Evolutionary conservation across 164 flowering plant genomes (phyloP), one percentile per base, ranked within the genome.

Genomic region (Vitis rupestris): DNA sequence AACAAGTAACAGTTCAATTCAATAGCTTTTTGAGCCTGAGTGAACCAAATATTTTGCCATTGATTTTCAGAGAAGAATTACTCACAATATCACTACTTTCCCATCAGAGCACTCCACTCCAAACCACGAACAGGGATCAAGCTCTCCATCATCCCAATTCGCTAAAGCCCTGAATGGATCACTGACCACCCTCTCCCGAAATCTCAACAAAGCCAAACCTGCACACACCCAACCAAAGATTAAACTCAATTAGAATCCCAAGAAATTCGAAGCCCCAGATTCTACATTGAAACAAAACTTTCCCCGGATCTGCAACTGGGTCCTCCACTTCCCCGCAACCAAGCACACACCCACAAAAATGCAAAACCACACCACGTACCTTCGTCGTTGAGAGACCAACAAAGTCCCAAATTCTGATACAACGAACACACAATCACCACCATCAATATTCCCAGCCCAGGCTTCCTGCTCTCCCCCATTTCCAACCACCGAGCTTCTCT

Each of bases 41-140:
- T 3, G 44, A 37, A 37, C 7, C 44, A 37, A 37, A 37, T 37
- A 37, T 37, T 37, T 6, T 37, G 44, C 44, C 44, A 37, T 37
- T 37, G 44, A 37, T 37, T 37, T 37, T 37, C 44, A 37, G 44
- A n/a, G 54, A 9, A 68, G 23, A 57, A 62, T 16, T 29, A 87
- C 97, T 86, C 73, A 91, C 97, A 88, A 59, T 59, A 48, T 67
- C 30, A 85, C 87, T 52, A 86, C 91, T 74, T 79, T 71, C 47
- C 88, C 88, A 64, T 82, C 78, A 1, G 78, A 78, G 74, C 97
- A 87, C 72, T 76, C 86, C n/a, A 90, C 84, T 0, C 96, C 91
- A 56, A 71, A 76, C 96, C 93, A 90, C 1, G 81, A 85, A 78
- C 92, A 91, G 0, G 84, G 85, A 72, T 73, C 69, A 53, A 54